Evolutionary conservation across 352 stramenopile genomes (phyloP).

Genomic region (Pythium pyrilobum): DNA sequence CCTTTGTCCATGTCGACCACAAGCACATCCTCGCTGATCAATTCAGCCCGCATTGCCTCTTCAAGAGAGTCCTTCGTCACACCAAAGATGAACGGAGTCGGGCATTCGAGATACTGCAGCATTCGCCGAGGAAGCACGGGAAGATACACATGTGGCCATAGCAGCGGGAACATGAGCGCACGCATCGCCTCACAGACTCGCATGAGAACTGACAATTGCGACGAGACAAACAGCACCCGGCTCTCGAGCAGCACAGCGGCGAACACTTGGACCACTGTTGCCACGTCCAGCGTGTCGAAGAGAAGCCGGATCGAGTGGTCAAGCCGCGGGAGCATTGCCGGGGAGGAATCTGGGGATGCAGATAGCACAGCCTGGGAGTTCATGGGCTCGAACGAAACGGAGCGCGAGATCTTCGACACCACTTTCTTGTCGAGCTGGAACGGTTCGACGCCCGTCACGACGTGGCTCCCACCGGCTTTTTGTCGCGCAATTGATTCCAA

Average conservation of each 20-base stretch:
- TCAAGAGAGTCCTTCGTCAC: constrained; percentile 60
- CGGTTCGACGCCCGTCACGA: background rate
- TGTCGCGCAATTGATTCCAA: constrained; percentile 38
- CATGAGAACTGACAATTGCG: constrained; percentile 75
- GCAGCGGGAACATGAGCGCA: constrained; percentile 79
- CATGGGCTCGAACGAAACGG: constrained; percentile 57
- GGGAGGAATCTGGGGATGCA: background rate
- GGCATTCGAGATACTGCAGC: constrained; percentile 82
- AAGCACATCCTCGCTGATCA: constrained; percentile 64
- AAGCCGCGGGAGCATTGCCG: constrained; percentile 31
- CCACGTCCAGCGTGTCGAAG: constrained; percentile 77
- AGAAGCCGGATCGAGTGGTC: constrained; percentile 74
- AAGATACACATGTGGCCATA: constrained; percentile 86
- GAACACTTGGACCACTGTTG: constrained; percentile 71
- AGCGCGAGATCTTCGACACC: constrained; percentile 64
- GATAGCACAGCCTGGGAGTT: constrained; percentile 33
- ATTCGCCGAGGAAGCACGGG: constrained; percentile 72
- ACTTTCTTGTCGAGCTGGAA: constrained; percentile 80
- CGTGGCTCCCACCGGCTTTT: constrained; percentile 17
- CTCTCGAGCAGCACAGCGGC: constrained; percentile 74
- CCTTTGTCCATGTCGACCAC: constrained; percentile 56
- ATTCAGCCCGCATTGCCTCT: constrained; percentile 43
- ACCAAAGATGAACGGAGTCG: constrained; percentile 84
- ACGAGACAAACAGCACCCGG: constrained; percentile 79
- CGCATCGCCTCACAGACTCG: constrained; percentile 73